Evolutionary conservation across 345 rosid species (phyloP), one percentile per base, ranked within the genome.

Genomic region (Ceriops zippeliana): DNA sequence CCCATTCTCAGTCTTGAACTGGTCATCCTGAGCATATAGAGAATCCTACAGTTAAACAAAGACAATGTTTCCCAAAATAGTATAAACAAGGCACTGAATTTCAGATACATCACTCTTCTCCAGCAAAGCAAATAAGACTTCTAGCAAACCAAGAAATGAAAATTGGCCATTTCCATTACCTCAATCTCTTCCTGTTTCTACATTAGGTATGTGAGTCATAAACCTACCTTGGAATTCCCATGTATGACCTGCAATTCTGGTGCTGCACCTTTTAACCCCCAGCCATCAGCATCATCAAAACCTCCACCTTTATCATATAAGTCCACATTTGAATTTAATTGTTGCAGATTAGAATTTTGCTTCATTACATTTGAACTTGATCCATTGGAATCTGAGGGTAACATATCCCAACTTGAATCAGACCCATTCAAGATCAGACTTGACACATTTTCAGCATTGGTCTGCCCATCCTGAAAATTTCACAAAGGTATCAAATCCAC

Each of bases 201-300:
- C 26, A 10, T 26, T 34, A 26, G 19, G 49, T 10, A 47, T 42
- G 17, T 42, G 49, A 42, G 16, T 42, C 4, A 15, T 11, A 42
- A 34, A 32, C 17, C 62, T 73, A 83, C 89, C 84, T 80, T 72
- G 52, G 53, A n/a, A 52, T 16, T 49, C 42, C 63, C 53, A 56
- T 68, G 32, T 37, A 26, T 22, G 30, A 70, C 63, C 52, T 35
- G 28, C 28, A 62, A 47, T 65, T 32, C 65, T 28, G 73, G 20
- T 47, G 73, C 81, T 63, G 86, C 75, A 62, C 30, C 77, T 65
- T 73, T 74, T 59, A 80, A 82, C 52, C 71, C 83, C 89, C 87
- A 85, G 63, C 72, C 82, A 21, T 75, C 75, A 64, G 63, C 70
- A 26, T 30, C 77, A 69, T 68, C 72, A 51, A 52, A 42, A 60